Evolutionary conservation across 1,139 yeast species (phyloP).

Genomic region (Yamadazyma dushanensis): DNA sequence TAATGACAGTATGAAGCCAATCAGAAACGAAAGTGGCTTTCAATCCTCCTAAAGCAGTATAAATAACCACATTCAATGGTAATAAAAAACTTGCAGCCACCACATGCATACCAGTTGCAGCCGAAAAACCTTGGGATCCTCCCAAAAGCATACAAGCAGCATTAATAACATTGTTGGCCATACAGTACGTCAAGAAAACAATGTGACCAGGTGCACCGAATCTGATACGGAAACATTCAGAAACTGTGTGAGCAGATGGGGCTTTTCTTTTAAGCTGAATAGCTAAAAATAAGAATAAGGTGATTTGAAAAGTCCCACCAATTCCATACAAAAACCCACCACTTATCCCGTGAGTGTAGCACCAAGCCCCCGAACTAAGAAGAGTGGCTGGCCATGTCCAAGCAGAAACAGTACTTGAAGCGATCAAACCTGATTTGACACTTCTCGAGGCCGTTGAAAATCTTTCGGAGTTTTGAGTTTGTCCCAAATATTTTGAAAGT

Average conservation of each 20-base stretch:
- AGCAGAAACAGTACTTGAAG: constrained; percentile 36
- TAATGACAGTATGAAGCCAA: constrained; percentile 43
- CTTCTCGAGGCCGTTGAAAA: constrained; percentile 41
- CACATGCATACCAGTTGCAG: constrained; percentile 20
- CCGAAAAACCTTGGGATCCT: constrained; percentile 18
- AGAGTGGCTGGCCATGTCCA: constrained; percentile 47
- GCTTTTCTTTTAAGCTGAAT: constrained; percentile 72
- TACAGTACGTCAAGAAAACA: constrained; percentile 17
- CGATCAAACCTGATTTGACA: constrained; percentile 37
- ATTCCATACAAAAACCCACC: constrained; percentile 77
- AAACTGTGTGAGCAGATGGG: constrained; percentile 74
- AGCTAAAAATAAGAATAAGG: constrained; percentile 71
- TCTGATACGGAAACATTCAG: constrained; percentile 66
- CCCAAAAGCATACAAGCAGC: constrained; percentile 20
- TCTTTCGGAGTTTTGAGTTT: constrained; percentile 38
- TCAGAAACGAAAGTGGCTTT: constrained; percentile 49
- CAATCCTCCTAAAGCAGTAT: constrained; percentile 45
- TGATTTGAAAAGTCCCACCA: constrained; percentile 73
- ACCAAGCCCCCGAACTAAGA: constrained; percentile 33
- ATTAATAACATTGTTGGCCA: constrained; percentile 17
- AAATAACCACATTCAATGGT: constrained; percentile 53
- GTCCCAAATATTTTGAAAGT: constrained; percentile 30
- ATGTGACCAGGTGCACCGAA: constrained; percentile 52
- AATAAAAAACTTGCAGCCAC: constrained; percentile 33
- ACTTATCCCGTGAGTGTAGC: constrained; percentile 29